Evolutionary conservation across 2,329 filamentous ascomycete genomes (phyloP).

Genomic region (Berkeleyomyces basicola): DNA sequence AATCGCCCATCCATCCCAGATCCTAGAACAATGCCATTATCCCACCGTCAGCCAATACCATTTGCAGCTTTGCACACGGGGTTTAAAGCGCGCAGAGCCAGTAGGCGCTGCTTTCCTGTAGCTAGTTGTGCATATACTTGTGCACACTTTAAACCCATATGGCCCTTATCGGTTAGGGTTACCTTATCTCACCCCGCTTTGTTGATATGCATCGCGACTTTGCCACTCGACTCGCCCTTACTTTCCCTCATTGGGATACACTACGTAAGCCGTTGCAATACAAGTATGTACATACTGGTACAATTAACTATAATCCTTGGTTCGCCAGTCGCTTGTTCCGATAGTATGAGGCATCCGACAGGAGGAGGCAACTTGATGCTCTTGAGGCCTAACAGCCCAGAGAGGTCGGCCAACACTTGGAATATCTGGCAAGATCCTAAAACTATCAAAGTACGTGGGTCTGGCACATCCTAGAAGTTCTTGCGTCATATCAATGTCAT

Average conservation of each 20-base stretch:
- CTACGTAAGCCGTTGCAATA: neutral
- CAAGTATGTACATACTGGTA: neutral
- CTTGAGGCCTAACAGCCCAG: neutral
- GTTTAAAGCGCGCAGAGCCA: neutral
- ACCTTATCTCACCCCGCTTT: neutral
- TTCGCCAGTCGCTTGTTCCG: neutral
- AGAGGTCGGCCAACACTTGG: neutral
- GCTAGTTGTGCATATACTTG: no score
- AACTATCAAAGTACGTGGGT: neutral
- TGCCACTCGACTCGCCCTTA: neutral
- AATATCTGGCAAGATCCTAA: neutral
- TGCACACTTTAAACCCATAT: no score
- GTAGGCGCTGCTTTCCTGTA: no score
- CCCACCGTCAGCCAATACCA: neutral
- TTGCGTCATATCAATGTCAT: conserved; percentile 3
- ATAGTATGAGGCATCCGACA: neutral
- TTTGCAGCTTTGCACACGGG: conserved; percentile 1
- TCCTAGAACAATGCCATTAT: neutral
- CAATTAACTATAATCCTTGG: neutral
- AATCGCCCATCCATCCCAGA: neutral
- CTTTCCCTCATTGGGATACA: neutral
- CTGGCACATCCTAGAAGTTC: neutral
- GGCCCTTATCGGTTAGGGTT: neutral
- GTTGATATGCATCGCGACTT: neutral
- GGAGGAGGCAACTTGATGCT: neutral